Base-by-base conservation (phyloP, 768 basidiomycete genomes). In the Gymnopilus junonius region DNA sequence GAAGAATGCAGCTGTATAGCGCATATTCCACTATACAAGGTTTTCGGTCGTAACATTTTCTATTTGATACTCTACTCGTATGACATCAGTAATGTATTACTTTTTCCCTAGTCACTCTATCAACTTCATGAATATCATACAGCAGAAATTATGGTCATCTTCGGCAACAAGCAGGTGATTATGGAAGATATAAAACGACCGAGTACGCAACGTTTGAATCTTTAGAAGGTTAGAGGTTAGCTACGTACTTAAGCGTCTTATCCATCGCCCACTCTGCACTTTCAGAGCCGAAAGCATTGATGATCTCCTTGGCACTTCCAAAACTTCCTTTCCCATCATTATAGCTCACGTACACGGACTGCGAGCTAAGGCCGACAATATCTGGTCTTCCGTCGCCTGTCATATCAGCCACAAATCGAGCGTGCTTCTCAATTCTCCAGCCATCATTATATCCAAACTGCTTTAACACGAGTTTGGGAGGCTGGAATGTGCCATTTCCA, bases 401-500 rank as follows among this genome's bases (percentile, higher is more conserved):
- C 54, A 55, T 42, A 51, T 51, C 48, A 10, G 31, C 29, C 14
- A 51, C 4, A 20, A 51, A 51, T 0, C 25, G 29, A 5, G 35
- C 20, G n/a, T 55, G 54, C 10, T 21, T 55, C 4, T 37, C 20
- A 6, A 39, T 20, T 29, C 34, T 25, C 54, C 54, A 55, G 20
- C 35, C 35, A 6, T 55, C 5, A 14, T 11, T 25, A 17, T 37
- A 37, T 15, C 35, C 35, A 10, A 55, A 55, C 14, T 55, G 34
- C 34, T 25, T 25, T 4, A 55, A 21, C 11, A 55, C 35, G 54
- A 39, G 39, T 12, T 55, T 55, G 17, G 54, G 5, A 2, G 54
- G 35, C 31, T 55, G 54, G 20, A 61, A 61, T 27, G 60, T 54
- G 43, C 60, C 60, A 42, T 61, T 32, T 35, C 60, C 60, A 23